Evolutionary conservation across 2,329 filamentous ascomycete genomes (phyloP).

Genomic region (Hypoxylon sp.): DNA sequence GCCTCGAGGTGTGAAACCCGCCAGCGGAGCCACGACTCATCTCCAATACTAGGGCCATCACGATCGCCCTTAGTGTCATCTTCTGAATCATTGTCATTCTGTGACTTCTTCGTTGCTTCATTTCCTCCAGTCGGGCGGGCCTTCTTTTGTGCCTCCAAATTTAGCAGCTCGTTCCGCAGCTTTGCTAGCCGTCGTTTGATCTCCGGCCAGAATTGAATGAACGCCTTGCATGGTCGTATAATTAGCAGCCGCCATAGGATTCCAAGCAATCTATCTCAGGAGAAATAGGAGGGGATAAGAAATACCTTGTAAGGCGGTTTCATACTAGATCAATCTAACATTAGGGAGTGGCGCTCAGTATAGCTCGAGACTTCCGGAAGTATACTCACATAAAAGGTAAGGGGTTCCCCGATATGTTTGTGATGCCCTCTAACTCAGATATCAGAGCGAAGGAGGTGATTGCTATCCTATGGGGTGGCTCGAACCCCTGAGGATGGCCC

Average conservation of each 20-base stretch:
- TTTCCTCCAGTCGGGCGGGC: neutral
- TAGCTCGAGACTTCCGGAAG: too few relatives aligned
- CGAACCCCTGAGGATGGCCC: neutral
- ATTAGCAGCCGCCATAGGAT: neutral
- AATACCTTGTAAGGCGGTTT: conserved; percentile 20
- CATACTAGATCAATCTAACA: neutral
- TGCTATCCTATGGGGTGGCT: conserved; percentile 7
- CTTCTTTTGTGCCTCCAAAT: neutral
- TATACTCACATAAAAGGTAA: too few relatives aligned
- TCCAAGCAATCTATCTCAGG: too few relatives aligned
- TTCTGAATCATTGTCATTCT: neutral
- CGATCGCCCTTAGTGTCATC: neutral
- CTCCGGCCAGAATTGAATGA: conserved; percentile 21
- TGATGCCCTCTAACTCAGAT: conserved; percentile 10
- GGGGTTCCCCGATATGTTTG: neutral
- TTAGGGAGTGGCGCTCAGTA: neutral
- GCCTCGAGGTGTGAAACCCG: conserved; percentile 14
- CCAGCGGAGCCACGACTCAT: conserved; percentile 8
- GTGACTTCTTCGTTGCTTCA: neutral
- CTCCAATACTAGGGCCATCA: neutral
- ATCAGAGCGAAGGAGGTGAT: neutral
- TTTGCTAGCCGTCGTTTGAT: conserved; percentile 15
- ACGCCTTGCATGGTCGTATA: neutral
- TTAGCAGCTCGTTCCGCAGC: conserved; percentile 10
- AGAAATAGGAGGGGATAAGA: neutral